These are phyloP conservation scores for Obelidium mucronatum DNA, from an alignment of 192 early-diverging fungal genomes.

Conservation along the genomic window DNA sequence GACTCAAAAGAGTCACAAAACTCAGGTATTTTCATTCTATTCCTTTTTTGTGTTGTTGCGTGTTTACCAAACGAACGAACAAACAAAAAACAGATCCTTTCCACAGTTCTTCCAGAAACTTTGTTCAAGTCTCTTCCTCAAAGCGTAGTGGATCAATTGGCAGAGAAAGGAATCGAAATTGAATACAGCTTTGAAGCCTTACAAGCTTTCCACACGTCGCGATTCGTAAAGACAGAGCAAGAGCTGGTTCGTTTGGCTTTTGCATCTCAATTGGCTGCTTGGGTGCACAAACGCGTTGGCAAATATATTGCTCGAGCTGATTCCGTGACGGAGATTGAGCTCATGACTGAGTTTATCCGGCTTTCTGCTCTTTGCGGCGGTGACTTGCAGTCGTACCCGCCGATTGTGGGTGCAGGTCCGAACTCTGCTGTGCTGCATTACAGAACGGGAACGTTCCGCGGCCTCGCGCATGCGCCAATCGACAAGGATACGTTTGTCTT, in stretches of 20 bases:
- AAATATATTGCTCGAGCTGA: slow-evolving; percentile 53
- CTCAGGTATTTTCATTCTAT: no score
- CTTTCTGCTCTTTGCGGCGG: slow-evolving; percentile 61
- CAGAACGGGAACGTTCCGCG: slow-evolving; percentile 72
- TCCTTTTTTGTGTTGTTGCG: no score
- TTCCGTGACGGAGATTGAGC: slow-evolving; percentile 63
- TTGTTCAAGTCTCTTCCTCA: slow-evolving; percentile 21
- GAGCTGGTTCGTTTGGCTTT: slow-evolving; percentile 76
- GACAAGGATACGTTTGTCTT: slow-evolving; percentile 64
- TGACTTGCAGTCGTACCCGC: slow-evolving; percentile 65
- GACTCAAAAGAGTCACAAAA: background rate
- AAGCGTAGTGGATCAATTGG: background rate
- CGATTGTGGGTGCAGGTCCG: slow-evolving; percentile 83
- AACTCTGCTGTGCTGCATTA: slow-evolving; percentile 89
- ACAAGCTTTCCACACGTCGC: slow-evolving; percentile 72
- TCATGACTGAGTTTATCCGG: slow-evolving; percentile 80
- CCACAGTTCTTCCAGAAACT: background rate
- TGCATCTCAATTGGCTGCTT: slow-evolving; percentile 59
- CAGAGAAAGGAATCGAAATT: slow-evolving; percentile 12
- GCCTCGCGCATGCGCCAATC: slow-evolving; percentile 35
- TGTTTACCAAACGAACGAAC: no score
- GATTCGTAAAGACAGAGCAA: slow-evolving; percentile 78
- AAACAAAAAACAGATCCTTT: background rate
- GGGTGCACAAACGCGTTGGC: slow-evolving; percentile 43
- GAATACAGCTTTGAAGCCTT: slow-evolving; percentile 50